phyloP scores from a whole-genome alignment of 1,284 basidiomycete genomes.

The Ceratobasidium sp. region DNA sequence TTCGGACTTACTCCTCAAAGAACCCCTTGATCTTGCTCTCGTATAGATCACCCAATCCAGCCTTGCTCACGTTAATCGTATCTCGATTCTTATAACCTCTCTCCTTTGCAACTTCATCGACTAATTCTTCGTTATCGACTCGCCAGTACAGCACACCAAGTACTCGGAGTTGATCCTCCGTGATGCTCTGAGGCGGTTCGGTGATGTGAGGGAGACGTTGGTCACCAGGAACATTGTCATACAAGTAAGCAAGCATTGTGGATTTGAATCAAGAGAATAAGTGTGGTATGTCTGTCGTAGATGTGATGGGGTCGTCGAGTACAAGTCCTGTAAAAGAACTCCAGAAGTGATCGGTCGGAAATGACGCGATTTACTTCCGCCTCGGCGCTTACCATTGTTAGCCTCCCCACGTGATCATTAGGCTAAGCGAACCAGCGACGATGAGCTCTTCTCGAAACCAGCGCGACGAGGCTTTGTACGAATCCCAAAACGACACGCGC shows the following conservation, averaged over 20 bases:
- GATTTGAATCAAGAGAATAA: not conserved
- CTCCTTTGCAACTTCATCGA: slow-evolving; percentile 71
- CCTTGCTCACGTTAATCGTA: slow-evolving; percentile 76
- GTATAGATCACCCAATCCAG: slow-evolving; percentile 78
- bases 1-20: slow-evolving; percentile 75
- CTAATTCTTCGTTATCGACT: slow-evolving; percentile 60
- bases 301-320: slow-evolving; percentile 9
- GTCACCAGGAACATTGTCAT: slow-evolving; percentile 78
- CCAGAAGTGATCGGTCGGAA: slow-evolving; percentile 18
- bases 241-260: slow-evolving; percentile 82
- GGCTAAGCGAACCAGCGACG: not conserved
- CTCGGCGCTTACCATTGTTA: slow-evolving; percentile 1
- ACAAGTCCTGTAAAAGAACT: not conserved
- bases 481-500: slow-evolving; percentile 80
- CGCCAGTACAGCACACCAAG: slow-evolving; percentile 73
- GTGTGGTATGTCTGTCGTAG: no score
- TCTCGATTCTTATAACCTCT: slow-evolving; percentile 82
- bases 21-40: slow-evolving; percentile 82
- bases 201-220: slow-evolving; percentile 73
- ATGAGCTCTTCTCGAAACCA: slow-evolving; percentile 42
- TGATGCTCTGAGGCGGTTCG: slow-evolving; percentile 68
- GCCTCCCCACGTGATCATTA: not conserved
- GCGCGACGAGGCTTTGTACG: slow-evolving; percentile 59
- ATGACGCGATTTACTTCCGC: not conserved
- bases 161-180: slow-evolving; percentile 59